Base-by-base conservation (phyloP, 2,329 filamentous ascomycete genomes). In the Fusarium sp. region DNA sequence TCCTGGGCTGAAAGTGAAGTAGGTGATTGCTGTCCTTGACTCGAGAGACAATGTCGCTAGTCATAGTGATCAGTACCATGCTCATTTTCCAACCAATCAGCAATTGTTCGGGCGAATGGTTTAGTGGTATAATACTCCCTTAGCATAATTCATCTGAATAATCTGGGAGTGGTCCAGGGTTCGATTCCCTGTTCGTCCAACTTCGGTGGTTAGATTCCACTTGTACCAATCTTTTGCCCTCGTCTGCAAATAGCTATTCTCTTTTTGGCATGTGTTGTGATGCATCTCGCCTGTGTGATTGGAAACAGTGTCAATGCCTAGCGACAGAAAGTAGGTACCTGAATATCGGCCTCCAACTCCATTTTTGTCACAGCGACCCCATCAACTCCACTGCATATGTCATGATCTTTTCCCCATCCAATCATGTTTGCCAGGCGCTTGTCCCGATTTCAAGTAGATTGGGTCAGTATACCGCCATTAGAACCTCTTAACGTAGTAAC, bases 61-160 rank as follows among this genome's bases (percentile, higher is more conserved):
- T n/a, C n/a, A n/a, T n/a, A n/a, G n/a, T n/a, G n/a, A n/a, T n/a
- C n/a, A n/a, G n/a, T n/a, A n/a, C n/a, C n/a, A n/a, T n/a, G n/a
- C n/a, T n/a, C n/a, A n/a, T n/a, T n/a, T 33, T 10, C 8, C 23
- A 57, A 37, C 47, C 55, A 57, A 57, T 57, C 55, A 57, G 6
- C 42, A 57, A 16, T 35, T 38, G 48, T 21, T 13, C 16, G 55
- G 55, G 55, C 55, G 47, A 57, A 57, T 57, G 47, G 37, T 57
- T 57, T 55, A 57, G 55, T 57, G 55, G 55, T 57, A 55, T 55
- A 57, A 57, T 57, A 57, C 55, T 57, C 55, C 55, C 55, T 57
- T 57, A 57, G 55, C 47, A 57, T 54, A 4, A 23, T 54, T 42
- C 47, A 42, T 35, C 1, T 6, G 28, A 35, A 35, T 35, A 42